Conservation (phyloP, 371 early-diverging fungal species). For the Chytridium lagenaria region DNA sequence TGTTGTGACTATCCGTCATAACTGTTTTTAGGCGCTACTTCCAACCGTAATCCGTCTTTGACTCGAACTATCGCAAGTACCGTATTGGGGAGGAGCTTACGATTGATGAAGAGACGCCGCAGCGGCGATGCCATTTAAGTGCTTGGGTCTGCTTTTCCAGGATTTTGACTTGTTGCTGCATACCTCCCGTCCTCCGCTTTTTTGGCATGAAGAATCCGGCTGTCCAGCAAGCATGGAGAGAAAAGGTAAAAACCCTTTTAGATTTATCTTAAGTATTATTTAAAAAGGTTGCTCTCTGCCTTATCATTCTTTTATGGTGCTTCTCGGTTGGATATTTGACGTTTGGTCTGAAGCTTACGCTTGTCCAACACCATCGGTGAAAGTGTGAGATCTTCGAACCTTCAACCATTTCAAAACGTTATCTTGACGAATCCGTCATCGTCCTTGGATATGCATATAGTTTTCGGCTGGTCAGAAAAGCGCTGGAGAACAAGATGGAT, state of each 20-base stretch:
- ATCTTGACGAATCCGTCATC: background rate
- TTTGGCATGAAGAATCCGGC: constrained; percentile 19
- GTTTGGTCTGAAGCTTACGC: constrained; percentile 16
- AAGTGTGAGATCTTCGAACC: background rate
- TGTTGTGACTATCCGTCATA: too few relatives aligned
- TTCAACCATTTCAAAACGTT: background rate
- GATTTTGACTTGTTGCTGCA: constrained; percentile 28
- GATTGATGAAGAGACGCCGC: background rate
- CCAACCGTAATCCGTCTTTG: constrained; percentile 1
- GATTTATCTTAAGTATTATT: background rate
- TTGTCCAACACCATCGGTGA: constrained; percentile 18
- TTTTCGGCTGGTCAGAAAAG: background rate
- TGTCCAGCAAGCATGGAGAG: constrained; percentile 37
- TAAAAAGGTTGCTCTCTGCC: constrained; percentile 20
- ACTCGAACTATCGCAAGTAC: constrained; percentile 2
- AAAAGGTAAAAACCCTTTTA: constrained; percentile 17
- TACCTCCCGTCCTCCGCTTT: constrained; percentile 6
- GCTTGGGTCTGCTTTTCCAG: constrained; percentile 13
- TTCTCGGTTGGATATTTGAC: constrained; percentile 16
- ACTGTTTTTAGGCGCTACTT: constrained; percentile 12
- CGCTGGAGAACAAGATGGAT: background rate
- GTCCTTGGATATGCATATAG: constrained; percentile 1
- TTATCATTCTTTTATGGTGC: constrained; percentile 21
- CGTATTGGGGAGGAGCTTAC: background rate
- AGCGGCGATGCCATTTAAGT: background rate